Evolutionary conservation across 148 eudicot genomes (phyloP), one percentile per base, ranked within the genome.

Genomic region (Camellia granthamiana): DNA sequence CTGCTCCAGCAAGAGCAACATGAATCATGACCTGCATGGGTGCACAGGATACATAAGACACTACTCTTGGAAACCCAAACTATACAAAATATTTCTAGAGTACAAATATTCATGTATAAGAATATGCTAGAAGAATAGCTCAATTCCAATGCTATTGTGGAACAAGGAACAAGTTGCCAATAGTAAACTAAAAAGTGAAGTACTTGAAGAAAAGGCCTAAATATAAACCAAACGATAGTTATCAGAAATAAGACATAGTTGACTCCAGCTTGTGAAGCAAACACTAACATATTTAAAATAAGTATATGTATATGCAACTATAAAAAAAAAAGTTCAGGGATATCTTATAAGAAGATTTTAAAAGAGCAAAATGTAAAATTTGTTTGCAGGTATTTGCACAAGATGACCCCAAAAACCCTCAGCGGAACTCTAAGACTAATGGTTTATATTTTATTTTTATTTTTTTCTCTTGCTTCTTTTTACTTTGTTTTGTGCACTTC

Each of bases 21-120:
- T 79, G 85, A 64, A 81, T 58, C 78, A 71, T 64, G 52, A 68
- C 85, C 89, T 84, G 84, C 79, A 55, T 38, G 71, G 9, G 58
- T 71, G 78, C 64, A 80, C 16, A 60, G 18, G 79, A 83, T 67
- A 61, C 46, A 5, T 68, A 49, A 78, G 62, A 72, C 62, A 55
- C 19, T 23, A 74, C 11, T 30, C 38, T 47, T 12, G 52, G 59
- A 78, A 68, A 42, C 67, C n/a, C 41, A 54, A 54, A 19, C 12
- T 18, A 18, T 6, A 74, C 5, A 6, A 38, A 11, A 47, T 5
- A 38, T 74, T 66, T 30, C 15, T 38, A 66, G 18, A 41, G 16
- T 66, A 43, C 18, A 41, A 75, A 42, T 56, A 41, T 10, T 66
- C 16, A 64, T 30, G 46, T 42, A 18, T 4, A 65, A 49, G 62